These are phyloP conservation scores for Pyrenophora tritici-repentis DNA, from an alignment of 2,329 filamentous ascomycete species.

Conservation along the genomic window DNA sequence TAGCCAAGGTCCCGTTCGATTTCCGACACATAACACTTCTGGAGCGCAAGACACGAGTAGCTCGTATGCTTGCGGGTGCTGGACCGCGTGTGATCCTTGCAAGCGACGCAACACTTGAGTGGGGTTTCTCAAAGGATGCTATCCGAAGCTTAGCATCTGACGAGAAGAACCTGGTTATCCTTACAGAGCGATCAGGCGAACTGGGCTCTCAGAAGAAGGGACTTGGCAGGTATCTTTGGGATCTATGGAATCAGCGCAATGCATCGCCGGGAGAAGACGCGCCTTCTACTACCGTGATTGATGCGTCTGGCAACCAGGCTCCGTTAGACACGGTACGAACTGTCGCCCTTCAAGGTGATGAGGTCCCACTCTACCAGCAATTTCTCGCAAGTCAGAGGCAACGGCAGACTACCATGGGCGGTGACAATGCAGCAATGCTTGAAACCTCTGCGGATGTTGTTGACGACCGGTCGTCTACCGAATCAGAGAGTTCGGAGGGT, in stretches of 20 bases:
- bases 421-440: conserved; percentile 64
- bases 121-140: conserved; percentile 89
- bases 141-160: conserved; percentile 76
- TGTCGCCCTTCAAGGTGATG: conserved; percentile 72
- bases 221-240: conserved; percentile 77
- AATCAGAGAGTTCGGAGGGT: conserved; percentile 83
- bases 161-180: conserved; percentile 78
- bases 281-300: conserved; percentile 61
- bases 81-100: conserved; percentile 80
- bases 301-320: conserved; percentile 61
- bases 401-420: conserved; percentile 78
- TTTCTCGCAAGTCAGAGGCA: conserved; percentile 89
- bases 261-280: conserved; percentile 30
- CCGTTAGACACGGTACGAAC: conserved; percentile 51
- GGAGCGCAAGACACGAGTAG: conserved; percentile 79
- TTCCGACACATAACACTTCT: conserved; percentile 84
- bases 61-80: conserved; percentile 64
- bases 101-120: conserved; percentile 87
- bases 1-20: conserved; percentile 75
- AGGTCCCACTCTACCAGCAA: conserved; percentile 84
- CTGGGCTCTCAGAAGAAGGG: conserved; percentile 41
- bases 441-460: conserved; percentile 74
- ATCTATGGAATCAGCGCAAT: conserved; percentile 49
- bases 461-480: conserved; percentile 85
- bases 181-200: conserved; percentile 73